Evolutionary conservation across 1,284 basidiomycete genomes (phyloP).

Genomic region (Ustilago shanxiensis): DNA sequence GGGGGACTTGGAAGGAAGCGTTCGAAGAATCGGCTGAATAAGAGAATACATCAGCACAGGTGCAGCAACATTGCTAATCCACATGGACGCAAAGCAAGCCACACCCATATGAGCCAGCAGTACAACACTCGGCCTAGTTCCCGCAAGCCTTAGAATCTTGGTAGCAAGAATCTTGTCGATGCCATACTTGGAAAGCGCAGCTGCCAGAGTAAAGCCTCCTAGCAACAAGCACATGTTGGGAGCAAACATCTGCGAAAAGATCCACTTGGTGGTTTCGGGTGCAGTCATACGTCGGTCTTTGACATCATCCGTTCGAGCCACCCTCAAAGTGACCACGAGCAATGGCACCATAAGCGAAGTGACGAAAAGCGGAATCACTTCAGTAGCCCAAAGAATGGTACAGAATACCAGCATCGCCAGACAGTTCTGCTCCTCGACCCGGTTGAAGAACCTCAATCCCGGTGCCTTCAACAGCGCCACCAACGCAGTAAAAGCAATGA

Average conservation of each 20-base stretch:
- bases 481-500: constrained; percentile 60
- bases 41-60: constrained; percentile 98
- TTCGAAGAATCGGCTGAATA: constrained; percentile 94
- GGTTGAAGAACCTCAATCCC: constrained; percentile 71
- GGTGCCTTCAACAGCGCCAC: constrained; percentile 65
- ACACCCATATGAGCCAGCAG: constrained; percentile 95
- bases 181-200: constrained; percentile 95
- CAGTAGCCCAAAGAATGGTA: constrained; percentile 95
- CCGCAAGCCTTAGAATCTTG: constrained; percentile 89
- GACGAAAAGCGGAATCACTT: constrained; percentile 96
- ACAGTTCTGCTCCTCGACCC: constrained; percentile 87
- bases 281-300: constrained; percentile 76
- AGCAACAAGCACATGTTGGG: constrained; percentile 82
- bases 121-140: constrained; percentile 86
- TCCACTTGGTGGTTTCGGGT: constrained; percentile 83
- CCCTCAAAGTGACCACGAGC: constrained; percentile 85
- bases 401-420: constrained; percentile 90
- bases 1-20: constrained; percentile 85
- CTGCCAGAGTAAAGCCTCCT: constrained; percentile 98
- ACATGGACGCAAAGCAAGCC: constrained; percentile 98
- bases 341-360: constrained; percentile 91
- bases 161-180: constrained; percentile 92
- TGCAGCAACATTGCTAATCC: constrained; percentile 98
- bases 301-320: constrained; percentile 79
- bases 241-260: constrained; percentile 79